Evolutionary conservation across 2,329 filamentous ascomycete species (phyloP), one percentile per base, ranked within the genome.

Genomic region (Monosporascus sp.): DNA sequence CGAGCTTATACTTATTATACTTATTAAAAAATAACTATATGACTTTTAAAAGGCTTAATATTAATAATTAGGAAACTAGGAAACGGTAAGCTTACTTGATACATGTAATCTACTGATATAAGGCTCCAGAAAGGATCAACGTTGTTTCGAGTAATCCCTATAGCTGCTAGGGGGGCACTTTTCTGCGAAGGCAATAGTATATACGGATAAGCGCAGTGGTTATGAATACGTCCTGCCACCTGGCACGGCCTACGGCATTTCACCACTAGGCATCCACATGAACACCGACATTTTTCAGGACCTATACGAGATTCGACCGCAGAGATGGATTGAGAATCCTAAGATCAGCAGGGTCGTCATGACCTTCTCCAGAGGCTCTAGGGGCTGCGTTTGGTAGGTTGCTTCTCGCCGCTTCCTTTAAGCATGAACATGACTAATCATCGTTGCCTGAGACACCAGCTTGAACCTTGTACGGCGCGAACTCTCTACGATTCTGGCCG

Each of bases 311-410:
- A 64, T 60, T n/a, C 46, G 50, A 2, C 62, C 61, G 0, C 55
- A 66, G 52, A 36, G 62, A 3, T 64, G 63, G 63, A 57, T 66
- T 6, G 65, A 66, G 11, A 55, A 65, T 38, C 62, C 61, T 0
- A 58, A 54, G 45, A 17, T 63, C 2, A 41, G 9, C 11, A 24
- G 49, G 2, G 16, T 7, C 1, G 55, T 60, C 24, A 38, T 55
- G 1, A 58, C 54, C 0, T 64, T 65, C 47, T 37, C 61, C 1
- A 40, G 61, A 0, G 62, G 62, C 0, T 27, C 61, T 0, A 54
- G 62, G 24, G 61, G 53, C 20, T 64, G 63, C 40, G 26, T 65
- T 17, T 61, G 60, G 63, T 65, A 51, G 36, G 62, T 58, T 38
- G 7, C 19, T 22, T 14, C 22, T 5, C 22, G 22, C 22, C 22